A percentile compares a stretch with the other conserved stretches of the same genome.
These are phyloP conservation scores for Cryphonectria carpinicola DNA, from an alignment of 2,329 filamentous ascomycete genomes.

Conservation along the genomic window DNA sequence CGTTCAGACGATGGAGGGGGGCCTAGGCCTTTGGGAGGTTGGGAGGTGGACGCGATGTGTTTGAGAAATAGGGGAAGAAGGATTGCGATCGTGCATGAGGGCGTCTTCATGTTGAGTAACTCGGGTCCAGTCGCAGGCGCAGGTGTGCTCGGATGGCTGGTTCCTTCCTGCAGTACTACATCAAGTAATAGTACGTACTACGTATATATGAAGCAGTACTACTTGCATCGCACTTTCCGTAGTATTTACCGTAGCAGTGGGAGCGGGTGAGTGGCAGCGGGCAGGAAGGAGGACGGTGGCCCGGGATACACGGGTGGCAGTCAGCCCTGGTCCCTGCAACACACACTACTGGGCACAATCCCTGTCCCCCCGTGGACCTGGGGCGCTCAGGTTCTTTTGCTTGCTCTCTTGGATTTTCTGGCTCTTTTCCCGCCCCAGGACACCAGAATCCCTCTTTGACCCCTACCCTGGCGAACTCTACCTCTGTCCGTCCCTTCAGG, in stretches of 20 bases:
- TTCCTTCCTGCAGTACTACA: neutral
- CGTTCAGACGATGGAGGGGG: neutral
- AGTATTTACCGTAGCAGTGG: neutral
- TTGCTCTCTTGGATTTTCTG: neutral
- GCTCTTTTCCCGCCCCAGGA: neutral
- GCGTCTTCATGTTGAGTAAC: neutral
- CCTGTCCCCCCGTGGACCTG: neutral
- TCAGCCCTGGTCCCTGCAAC: neutral
- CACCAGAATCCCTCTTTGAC: neutral
- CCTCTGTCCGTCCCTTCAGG: neutral
- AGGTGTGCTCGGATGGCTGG: neutral
- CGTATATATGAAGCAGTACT: too few species aligned
- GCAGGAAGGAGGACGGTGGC: neutral
- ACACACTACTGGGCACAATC: neutral
- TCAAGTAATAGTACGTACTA: neutral
- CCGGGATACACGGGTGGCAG: neutral
- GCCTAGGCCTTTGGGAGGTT: neutral
- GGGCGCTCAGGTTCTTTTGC: neutral
- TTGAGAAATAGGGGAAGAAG: slow-evolving; percentile 1
- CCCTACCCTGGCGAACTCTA: neutral
- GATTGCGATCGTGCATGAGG: neutral
- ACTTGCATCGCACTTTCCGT: neutral
- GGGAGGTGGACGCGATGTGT: neutral
- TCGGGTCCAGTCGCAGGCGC: neutral
- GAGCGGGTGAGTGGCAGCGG: neutral